phyloP scores from a whole-genome alignment of 139 green algal species.

The Haematococcus lacustris region DNA sequence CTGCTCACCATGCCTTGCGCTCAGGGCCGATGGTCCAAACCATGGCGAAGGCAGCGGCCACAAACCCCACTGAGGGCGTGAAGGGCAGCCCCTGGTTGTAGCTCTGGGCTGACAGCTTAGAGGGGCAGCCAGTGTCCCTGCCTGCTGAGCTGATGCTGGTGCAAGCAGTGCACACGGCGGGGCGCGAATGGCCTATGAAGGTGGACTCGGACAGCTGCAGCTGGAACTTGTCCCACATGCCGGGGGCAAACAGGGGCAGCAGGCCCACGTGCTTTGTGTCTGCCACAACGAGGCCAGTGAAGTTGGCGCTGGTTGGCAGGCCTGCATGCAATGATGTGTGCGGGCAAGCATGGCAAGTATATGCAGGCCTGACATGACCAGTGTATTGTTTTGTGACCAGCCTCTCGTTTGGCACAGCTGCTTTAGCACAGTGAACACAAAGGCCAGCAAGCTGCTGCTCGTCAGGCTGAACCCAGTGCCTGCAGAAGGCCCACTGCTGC shows the following conservation, averaged over 20 bases:
- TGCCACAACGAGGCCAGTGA: slow-evolving; percentile 22
- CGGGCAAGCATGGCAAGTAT: no score
- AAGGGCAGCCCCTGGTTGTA: slow-evolving; percentile 33
- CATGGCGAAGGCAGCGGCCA: no score
- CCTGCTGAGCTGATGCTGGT: slow-evolving; percentile 4
- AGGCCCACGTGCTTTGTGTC: slow-evolving; percentile 35
- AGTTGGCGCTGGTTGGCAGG: slow-evolving; percentile 17
- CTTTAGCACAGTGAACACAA: no score
- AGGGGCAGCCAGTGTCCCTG: slow-evolving; percentile 25
- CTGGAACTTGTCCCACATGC: slow-evolving; percentile 8
- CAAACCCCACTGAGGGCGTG: slow-evolving; percentile 19
- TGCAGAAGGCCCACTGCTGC: no score
- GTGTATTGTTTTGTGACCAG: no score
- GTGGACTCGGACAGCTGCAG: slow-evolving; percentile 5
- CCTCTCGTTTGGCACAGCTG: no score
- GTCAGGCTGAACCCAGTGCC: slow-evolving; percentile 23
- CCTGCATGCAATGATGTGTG: slow-evolving; percentile 10
- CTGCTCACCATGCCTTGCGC: no score
- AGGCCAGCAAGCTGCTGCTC: no score
- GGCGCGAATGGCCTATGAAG: slow-evolving; percentile 20
- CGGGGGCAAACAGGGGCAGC: background rate
- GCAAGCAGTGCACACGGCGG: slow-evolving; percentile 23
- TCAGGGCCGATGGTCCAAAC: no score
- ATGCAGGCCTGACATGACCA: no score
- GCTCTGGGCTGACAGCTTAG: slow-evolving; percentile 20